Evolutionary conservation across 768 basidiomycete species (phyloP), one percentile per base, ranked within the genome.

Genomic region (Holtermannia corniformis): DNA sequence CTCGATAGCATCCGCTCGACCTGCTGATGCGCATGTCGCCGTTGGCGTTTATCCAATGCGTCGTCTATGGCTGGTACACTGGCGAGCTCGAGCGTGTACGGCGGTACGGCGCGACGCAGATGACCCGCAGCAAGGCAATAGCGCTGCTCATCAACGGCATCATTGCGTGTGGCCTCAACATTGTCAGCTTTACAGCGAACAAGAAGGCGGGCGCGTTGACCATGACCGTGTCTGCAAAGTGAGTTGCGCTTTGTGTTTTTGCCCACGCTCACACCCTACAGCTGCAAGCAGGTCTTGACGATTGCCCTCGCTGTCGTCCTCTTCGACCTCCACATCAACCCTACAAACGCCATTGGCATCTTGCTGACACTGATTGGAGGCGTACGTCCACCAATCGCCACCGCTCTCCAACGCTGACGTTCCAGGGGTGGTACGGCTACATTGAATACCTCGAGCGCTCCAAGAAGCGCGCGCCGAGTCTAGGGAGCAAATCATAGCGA

Each of bases 161-260:
- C 13, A 82, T 97, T 63, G 95, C 95, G 3, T 96, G 95, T 65
- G 85, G 82, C 13, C 76, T 99, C 48, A 99, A 97, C 62, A 82
- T 96, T 2, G 87, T 95, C 52, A 87, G 85, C 68, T 95, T 99
- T 66, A 87, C 86, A 40, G 87, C 95, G n/a, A 99, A 97, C 74
- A 84, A 84, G 72, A 83, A 85, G 67, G 83, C 88, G 0, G 90
- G 91, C 1, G 83, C 74, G n/a, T 62, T 76, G 55, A 70, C 74
- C 0, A 71, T 75, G 63, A 74, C 74, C 25, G 72, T 72, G 1
- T 67, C 71, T 16, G 68, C 67, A 4, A 68, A 71, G 65, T 67
- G 52, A 59, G 63, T 57, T 49, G 1, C 27, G 43, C 26, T 48
- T 46, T 14, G 13, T 14, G 13, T 49, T 16, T 27, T 40, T 21